phyloP scores from a whole-genome alignment of 108 stramenopile genomes.

The Parietichytrium sp. region DNA sequence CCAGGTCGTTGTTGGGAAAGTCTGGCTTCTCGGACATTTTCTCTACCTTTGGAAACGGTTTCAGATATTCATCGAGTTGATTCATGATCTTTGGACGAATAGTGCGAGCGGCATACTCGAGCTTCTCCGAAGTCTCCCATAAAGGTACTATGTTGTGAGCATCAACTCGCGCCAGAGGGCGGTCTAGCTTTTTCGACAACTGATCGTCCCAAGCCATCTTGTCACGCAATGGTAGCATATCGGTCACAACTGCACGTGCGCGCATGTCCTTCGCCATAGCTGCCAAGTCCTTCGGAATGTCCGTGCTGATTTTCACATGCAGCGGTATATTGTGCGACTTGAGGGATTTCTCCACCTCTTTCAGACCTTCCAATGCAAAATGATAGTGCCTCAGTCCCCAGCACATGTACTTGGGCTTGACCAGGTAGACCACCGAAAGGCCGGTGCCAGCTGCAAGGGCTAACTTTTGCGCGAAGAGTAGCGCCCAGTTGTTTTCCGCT shows the following conservation, averaged over 20 bases:
- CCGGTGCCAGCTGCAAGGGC: constrained; percentile 65
- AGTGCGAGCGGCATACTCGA: constrained; percentile 90
- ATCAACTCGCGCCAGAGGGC: constrained; percentile 88
- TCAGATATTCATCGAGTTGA: constrained; percentile 68
- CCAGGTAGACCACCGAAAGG: constrained; percentile 71
- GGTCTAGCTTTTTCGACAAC: constrained; percentile 60
- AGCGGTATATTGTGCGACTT: constrained; percentile 70
- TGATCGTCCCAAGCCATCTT: constrained; percentile 67
- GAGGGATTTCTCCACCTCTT: constrained; percentile 73
- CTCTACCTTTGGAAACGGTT: constrained; percentile 66
- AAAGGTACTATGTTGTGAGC: constrained; percentile 96
- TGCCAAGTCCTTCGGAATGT: constrained; percentile 58
- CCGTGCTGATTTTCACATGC: constrained; percentile 64
- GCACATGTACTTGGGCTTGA: constrained; percentile 63
- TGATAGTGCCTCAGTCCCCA: constrained; percentile 77
- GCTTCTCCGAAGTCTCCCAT: constrained; percentile 83
- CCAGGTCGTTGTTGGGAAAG: constrained; percentile 34
- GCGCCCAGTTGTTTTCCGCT: constrained; percentile 88
- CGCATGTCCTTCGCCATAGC: constrained; percentile 50
- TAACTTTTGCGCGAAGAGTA: constrained; percentile 73
- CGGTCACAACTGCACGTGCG: constrained; percentile 71
- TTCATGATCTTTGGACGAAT: constrained; percentile 86
- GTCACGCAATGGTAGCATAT: constrained; percentile 81
- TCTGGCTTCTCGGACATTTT: constrained; percentile 31
- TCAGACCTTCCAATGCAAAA: constrained; percentile 82